Evolutionary conservation across 805 yeast species (phyloP).

Genomic region (Wickerhamiella allomyrinae): DNA sequence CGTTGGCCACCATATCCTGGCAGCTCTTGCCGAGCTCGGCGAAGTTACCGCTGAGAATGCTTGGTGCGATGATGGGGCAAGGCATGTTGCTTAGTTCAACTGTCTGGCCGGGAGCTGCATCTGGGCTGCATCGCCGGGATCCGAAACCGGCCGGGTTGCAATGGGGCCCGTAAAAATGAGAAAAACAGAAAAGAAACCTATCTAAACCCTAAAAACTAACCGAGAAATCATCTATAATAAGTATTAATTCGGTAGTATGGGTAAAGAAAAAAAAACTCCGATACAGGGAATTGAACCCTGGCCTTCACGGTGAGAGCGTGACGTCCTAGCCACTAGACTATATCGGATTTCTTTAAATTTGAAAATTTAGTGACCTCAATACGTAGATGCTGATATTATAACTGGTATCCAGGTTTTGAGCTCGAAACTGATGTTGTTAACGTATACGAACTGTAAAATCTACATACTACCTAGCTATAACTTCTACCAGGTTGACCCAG

Average conservation of each 20-base stretch:
- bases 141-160: no score
- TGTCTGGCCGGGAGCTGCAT: no score
- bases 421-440: no score
- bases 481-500: no score
- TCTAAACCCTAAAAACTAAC: no score
- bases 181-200: no score
- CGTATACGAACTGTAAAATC: no score
- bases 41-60: constrained; percentile 81
- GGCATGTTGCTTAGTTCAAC: background rate
- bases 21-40: constrained; percentile 82
- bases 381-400: background rate
- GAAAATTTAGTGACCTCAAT: background rate
- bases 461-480: no score
- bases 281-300: constrained; percentile 21
- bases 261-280: constrained; percentile 13
- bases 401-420: no score
- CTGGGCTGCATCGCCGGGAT: no score
- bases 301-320: constrained; percentile 21
- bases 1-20: constrained; percentile 58
- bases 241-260: no score
- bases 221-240: no score
- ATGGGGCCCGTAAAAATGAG: background rate
- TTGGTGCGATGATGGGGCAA: constrained; percentile 55
- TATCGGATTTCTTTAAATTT: constrained; percentile 11
- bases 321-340: constrained; percentile 21